Evolutionary conservation across 2,329 filamentous ascomycete species (phyloP).

Genomic region (Diplodia intermedia): DNA sequence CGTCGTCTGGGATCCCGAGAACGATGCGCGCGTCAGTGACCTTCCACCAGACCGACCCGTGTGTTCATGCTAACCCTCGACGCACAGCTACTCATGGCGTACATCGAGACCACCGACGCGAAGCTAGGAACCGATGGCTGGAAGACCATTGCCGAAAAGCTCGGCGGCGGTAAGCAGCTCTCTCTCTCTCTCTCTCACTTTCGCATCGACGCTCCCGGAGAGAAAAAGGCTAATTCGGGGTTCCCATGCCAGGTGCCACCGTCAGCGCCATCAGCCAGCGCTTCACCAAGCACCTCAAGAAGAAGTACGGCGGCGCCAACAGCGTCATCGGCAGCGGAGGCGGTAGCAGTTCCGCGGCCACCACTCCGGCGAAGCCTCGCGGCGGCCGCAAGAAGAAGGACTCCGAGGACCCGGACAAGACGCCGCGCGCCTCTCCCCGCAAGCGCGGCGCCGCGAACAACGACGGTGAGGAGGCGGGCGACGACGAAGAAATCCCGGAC

Average conservation of each 20-base stretch:
- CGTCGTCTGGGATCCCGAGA: neutral
- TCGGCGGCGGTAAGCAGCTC: neutral
- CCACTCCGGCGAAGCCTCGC: neutral
- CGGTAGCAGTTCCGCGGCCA: neutral
- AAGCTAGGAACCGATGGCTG: neutral
- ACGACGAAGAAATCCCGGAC: neutral
- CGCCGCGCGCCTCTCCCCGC: neutral
- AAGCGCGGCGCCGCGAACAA: slow-evolving; percentile 9
- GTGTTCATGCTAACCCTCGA: neutral
- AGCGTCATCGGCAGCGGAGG: neutral
- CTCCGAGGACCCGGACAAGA: neutral
- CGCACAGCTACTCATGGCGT: neutral
- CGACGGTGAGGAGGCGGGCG: neutral
- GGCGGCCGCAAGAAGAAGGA: neutral
- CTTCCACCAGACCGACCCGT: neutral
- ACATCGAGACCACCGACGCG: neutral
- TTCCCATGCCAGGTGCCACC: neutral
- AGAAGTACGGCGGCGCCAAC: neutral
- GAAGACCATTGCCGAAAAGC: neutral
- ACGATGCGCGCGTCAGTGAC: neutral
- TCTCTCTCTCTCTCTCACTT: too few relatives aligned
- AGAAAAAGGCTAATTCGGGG: neutral
- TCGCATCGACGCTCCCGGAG: too few relatives aligned
- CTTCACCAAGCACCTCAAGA: neutral
- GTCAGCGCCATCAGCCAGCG: neutral